phyloP scores from a whole-genome alignment of 108 stramenopile genomes.

The Aurantiochytrium sp. region DNA sequence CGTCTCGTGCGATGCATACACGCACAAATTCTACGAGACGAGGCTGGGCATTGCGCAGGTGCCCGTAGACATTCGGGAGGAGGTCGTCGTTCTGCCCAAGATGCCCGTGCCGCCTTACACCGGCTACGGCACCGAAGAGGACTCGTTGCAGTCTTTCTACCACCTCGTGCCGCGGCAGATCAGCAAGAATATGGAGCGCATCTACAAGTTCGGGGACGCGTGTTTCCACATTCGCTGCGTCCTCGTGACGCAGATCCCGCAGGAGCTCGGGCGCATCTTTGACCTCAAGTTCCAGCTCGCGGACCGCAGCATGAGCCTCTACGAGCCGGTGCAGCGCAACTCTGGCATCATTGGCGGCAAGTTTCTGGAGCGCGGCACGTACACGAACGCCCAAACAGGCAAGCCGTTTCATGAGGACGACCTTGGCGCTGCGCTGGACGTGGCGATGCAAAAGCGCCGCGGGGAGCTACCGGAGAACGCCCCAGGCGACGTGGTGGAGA shows the following conservation, averaged over 20 bases:
- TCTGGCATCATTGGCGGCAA: constrained; percentile 53
- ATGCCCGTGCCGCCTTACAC: constrained; percentile 34
- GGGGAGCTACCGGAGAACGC: not conserved
- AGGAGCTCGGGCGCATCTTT: constrained; percentile 39
- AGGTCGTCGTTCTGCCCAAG: not conserved
- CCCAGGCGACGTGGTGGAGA: not conserved
- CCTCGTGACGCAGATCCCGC: not conserved
- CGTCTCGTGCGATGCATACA: constrained; percentile 33
- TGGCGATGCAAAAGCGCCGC: not conserved
- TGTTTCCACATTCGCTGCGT: constrained; percentile 25
- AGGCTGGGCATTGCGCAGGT: constrained; percentile 31
- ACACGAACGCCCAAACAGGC: constrained; percentile 29
- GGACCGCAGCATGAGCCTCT: constrained; percentile 54
- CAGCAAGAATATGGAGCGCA: constrained; percentile 19
- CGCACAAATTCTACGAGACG: not conserved
- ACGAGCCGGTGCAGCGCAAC: constrained; percentile 60
- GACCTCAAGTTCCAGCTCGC: constrained; percentile 57
- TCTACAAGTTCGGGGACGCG: constrained; percentile 26
- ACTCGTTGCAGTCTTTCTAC: constrained; percentile 36
- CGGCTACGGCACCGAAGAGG: constrained; percentile 50
- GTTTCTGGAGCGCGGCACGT: constrained; percentile 39
- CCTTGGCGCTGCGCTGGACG: constrained; percentile 13
- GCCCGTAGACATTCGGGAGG: constrained; percentile 23
- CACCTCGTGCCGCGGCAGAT: constrained; percentile 28
- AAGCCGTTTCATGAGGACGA: constrained; percentile 1